phyloP scores from a whole-genome alignment of 768 basidiomycete species.

The Leccinum olivaceopallidum region DNA sequence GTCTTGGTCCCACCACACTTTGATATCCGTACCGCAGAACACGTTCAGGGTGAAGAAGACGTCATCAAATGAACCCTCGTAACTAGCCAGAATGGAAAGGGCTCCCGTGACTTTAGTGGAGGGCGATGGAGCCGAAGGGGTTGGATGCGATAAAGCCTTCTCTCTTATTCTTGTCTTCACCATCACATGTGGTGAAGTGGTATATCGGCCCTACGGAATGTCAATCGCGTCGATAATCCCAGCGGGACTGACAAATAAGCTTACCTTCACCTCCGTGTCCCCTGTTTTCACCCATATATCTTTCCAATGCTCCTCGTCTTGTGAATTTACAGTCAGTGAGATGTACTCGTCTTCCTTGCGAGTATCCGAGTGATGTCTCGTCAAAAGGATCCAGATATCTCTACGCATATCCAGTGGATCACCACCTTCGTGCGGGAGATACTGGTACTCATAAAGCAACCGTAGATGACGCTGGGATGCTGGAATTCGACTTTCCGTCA shows the following conservation, averaged over 20 bases:
- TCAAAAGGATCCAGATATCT: constrained; percentile 81
- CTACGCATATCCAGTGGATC: constrained; percentile 20
- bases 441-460: constrained; percentile 36
- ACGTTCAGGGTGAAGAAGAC: constrained; percentile 70
- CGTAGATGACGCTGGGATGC: constrained; percentile 42
- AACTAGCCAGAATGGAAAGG: constrained; percentile 61
- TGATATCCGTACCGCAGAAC: constrained; percentile 39
- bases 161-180: constrained; percentile 19
- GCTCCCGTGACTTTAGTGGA: constrained; percentile 36
- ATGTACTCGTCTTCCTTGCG: constrained; percentile 65
- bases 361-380: constrained; percentile 70
- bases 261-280: constrained; percentile 42
- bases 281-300: constrained; percentile 25
- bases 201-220: constrained; percentile 39
- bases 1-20: constrained; percentile 49
- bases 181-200: constrained; percentile 48
- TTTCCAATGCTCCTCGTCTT: constrained; percentile 43
- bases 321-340: constrained; percentile 45
- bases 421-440: neutral
- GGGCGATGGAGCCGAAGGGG: neutral
- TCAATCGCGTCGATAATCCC: neutral
- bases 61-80: constrained; percentile 62
- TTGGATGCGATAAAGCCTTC: constrained; percentile 24
- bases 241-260: neutral
- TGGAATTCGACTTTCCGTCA: constrained; percentile 17